A percentile compares a stretch with the other conserved stretches of the same genome.
These are phyloP conservation scores for Cercospora nicotianae DNA, from an alignment of 2,329 filamentous ascomycete genomes.

Conservation along the genomic window DNA sequence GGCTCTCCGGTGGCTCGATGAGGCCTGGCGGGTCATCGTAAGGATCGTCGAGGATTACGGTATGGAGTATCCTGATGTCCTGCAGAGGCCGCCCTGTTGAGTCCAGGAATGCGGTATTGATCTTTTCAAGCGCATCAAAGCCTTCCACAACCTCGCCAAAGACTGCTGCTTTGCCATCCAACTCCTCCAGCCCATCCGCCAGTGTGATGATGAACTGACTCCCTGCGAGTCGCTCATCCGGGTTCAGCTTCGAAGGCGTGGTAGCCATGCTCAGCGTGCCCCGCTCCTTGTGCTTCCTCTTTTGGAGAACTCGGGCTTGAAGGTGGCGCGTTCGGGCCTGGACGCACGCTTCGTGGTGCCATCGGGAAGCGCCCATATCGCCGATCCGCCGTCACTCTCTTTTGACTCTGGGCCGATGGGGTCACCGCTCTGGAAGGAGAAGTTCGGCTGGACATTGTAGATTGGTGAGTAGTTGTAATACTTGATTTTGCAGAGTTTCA, in stretches of 20 bases:
- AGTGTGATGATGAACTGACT: conserved; percentile 95
- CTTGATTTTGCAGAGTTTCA: conserved; percentile 98
- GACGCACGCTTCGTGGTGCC: conserved; percentile 66
- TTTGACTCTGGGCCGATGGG: conserved; percentile 81
- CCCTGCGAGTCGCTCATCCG: conserved; percentile 76
- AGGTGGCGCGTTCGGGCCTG: conserved; percentile 45
- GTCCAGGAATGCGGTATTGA: conserved; percentile 86
- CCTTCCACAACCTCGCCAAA: conserved; percentile 96
- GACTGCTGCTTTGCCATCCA: conserved; percentile 91
- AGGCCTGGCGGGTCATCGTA: conserved; percentile 79
- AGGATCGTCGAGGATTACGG: conserved; percentile 86
- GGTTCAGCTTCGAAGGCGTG: conserved; percentile 70
- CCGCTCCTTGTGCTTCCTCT: conserved; percentile 86
- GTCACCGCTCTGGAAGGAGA: conserved; percentile 95
- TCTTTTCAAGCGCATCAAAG: conserved; percentile 89
- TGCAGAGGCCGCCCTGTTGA: conserved; percentile 83
- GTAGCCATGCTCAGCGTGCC: conserved; percentile 99
- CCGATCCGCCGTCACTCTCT: conserved; percentile 87
- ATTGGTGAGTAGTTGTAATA: conserved; percentile 98
- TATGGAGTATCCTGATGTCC: conserved; percentile 93
- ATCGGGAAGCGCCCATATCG: conserved; percentile 83
- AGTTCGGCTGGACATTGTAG: conserved; percentile 89
- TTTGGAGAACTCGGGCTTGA: conserved; percentile 78
- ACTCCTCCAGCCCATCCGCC: conserved; percentile 81
- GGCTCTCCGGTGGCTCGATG: conserved; percentile 74